phyloP scores from a whole-genome alignment of 179 eudicot species.

The Amaranthus tricolor region DNA sequence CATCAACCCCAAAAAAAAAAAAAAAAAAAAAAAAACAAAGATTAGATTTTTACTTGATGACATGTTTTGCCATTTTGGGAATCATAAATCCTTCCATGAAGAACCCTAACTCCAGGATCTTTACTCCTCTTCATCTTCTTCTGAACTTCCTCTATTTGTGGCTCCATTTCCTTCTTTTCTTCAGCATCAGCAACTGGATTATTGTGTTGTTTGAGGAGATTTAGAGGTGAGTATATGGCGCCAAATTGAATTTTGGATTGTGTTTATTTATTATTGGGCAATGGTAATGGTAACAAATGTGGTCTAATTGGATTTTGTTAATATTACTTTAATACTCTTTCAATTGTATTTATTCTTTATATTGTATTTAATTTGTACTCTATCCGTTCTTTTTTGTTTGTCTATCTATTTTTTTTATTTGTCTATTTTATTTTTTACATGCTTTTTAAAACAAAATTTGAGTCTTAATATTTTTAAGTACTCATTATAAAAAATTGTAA shows the following conservation, averaged over 20 bases:
- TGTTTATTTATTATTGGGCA: background rate
- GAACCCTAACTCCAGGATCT: conserved; percentile 41
- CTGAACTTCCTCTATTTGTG: conserved; percentile 15
- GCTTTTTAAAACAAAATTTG: background rate
- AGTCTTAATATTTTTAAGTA: too few species aligned
- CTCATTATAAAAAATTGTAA: too few species aligned
- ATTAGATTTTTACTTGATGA: conserved; percentile 57
- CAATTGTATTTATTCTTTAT: too few species aligned
- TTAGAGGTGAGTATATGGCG: background rate
- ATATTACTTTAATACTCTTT: too few species aligned
- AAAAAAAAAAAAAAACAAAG: background rate
- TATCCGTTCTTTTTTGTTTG: background rate
- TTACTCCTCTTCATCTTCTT: conserved; percentile 32
- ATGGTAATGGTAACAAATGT: background rate
- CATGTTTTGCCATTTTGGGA: conserved; percentile 63
- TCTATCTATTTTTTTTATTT: background rate
- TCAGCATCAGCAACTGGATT: conserved; percentile 24
- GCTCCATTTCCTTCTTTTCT: background rate
- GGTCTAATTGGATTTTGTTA: background rate
- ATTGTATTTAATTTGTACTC: too few species aligned
- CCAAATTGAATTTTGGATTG: background rate
- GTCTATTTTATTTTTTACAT: too few species aligned
- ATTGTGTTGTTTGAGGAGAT: background rate
- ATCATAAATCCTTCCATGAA: conserved; percentile 48
- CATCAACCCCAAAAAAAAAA: background rate